Conservation (phyloP, 108 stramenopile species). For the Seminavis robusta region DNA sequence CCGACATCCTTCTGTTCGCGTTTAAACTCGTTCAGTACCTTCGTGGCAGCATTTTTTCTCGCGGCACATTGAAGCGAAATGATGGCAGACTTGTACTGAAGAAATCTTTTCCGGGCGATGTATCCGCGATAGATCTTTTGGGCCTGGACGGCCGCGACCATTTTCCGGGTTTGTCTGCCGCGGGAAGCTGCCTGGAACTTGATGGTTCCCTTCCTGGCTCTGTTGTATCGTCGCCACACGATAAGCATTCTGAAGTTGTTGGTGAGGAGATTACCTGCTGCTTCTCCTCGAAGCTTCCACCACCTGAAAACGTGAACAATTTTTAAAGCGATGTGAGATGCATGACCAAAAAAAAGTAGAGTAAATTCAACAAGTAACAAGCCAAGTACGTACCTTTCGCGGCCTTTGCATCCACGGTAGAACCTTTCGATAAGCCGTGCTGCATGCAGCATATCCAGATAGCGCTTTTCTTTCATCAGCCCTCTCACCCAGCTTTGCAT, state of each 20-base stretch:
- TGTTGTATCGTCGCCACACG: conserved; percentile 43
- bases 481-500: conserved; percentile 88
- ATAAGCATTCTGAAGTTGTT: conserved; percentile 78
- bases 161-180: conserved; percentile 49
- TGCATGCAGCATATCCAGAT: conserved; percentile 57
- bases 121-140: conserved; percentile 55
- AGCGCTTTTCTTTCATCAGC: conserved; percentile 54
- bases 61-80: conserved; percentile 72
- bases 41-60: conserved; percentile 58
- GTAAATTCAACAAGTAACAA: background rate
- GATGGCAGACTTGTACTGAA: conserved; percentile 62
- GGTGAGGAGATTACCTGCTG: conserved; percentile 79
- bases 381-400: conserved; percentile 46
- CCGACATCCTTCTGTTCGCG: conserved; percentile 85
- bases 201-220: conserved; percentile 52
- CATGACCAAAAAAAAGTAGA: conserved; percentile 3
- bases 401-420: conserved; percentile 84
- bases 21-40: conserved; percentile 53
- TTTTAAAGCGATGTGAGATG: background rate
- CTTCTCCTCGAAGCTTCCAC: conserved; percentile 73
- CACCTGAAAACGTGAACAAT: conserved; percentile 36
- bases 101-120: conserved; percentile 24
- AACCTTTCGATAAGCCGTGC: conserved; percentile 64
- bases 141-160: conserved; percentile 58
- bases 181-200: conserved; percentile 72